Conservation (phyloP, 1,284 basidiomycete genomes). For the Microbotryomycetes sp. region DNA sequence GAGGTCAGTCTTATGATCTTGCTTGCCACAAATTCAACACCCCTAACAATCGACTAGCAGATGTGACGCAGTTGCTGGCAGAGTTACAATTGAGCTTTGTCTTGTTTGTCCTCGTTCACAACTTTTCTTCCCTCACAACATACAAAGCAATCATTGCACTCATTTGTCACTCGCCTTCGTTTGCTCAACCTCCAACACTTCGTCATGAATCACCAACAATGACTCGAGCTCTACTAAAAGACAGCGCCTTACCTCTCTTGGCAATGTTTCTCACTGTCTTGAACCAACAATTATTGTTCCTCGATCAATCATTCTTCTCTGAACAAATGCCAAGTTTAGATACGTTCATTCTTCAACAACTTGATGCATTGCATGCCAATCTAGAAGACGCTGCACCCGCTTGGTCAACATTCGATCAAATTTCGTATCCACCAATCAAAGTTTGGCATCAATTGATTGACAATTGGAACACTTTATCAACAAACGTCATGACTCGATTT, state of each 20-base stretch:
- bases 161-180: constrained; percentile 32
- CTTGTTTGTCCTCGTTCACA: constrained; percentile 45
- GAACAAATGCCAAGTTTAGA: constrained; percentile 46
- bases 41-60: constrained; percentile 26
- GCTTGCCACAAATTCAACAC: neutral
- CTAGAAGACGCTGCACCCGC: constrained; percentile 24
- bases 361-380: constrained; percentile 38
- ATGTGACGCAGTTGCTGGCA: constrained; percentile 41
- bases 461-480: constrained; percentile 28
- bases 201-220: constrained; percentile 4
- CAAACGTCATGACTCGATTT: constrained; percentile 24
- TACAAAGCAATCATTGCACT: constrained; percentile 45
- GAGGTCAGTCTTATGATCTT: constrained; percentile 38
- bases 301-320: constrained; percentile 43
- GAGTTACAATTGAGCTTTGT: constrained; percentile 46
- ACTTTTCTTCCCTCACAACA: constrained; percentile 42
- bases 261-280: constrained; percentile 38
- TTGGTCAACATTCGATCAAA: constrained; percentile 3
- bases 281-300: constrained; percentile 38
- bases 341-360: constrained; percentile 40
- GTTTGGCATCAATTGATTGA: constrained; percentile 18
- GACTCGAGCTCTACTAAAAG: constrained; percentile 2
- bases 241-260: constrained; percentile 10
- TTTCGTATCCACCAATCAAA: neutral
- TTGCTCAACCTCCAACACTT: constrained; percentile 29